phyloP scores from a whole-genome alignment of 225 moss, liverwort and hornwort species.

The Polytrichum commune region DNA sequence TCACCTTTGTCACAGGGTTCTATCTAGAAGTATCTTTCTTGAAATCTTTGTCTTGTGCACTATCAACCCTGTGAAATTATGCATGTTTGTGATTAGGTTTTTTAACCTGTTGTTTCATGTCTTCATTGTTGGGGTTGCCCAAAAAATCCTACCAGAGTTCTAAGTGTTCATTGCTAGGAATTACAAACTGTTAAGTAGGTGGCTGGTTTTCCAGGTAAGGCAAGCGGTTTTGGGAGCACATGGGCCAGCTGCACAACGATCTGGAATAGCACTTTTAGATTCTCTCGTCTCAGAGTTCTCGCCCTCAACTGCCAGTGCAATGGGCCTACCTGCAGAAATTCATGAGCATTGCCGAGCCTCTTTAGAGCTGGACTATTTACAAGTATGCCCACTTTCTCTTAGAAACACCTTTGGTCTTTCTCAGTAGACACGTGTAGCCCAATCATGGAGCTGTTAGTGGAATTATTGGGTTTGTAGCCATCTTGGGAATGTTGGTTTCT shows the following conservation, averaged over 20 bases:
- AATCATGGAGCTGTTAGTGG: background rate
- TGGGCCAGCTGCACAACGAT: slow-evolving; percentile 95
- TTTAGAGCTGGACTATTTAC: slow-evolving; percentile 90
- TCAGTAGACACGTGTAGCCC: no score
- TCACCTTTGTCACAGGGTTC: no score
- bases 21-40: no score
- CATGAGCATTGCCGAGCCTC: slow-evolving; percentile 98
- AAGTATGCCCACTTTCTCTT: slow-evolving; percentile 30
- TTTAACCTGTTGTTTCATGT: no score
- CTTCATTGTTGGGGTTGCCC: no score
- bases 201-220: slow-evolving; percentile 64
- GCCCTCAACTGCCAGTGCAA: slow-evolving; percentile 98
- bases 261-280: slow-evolving; percentile 88
- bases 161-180: background rate
- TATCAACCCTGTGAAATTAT: no score
- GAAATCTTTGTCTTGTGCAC: no score
- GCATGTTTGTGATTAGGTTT: no score
- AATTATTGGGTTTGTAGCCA: slow-evolving; percentile 1
- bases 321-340: slow-evolving; percentile 98
- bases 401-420: no score
- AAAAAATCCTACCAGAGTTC: no score
- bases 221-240: slow-evolving; percentile 84
- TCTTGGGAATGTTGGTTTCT: background rate
- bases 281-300: slow-evolving; percentile 96
- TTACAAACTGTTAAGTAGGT: slow-evolving; percentile 1